Evolutionary conservation across 2,329 filamentous ascomycete species (phyloP), one percentile per base, ranked within the genome.

Genomic region (Calonectria multiphialidica): DNA sequence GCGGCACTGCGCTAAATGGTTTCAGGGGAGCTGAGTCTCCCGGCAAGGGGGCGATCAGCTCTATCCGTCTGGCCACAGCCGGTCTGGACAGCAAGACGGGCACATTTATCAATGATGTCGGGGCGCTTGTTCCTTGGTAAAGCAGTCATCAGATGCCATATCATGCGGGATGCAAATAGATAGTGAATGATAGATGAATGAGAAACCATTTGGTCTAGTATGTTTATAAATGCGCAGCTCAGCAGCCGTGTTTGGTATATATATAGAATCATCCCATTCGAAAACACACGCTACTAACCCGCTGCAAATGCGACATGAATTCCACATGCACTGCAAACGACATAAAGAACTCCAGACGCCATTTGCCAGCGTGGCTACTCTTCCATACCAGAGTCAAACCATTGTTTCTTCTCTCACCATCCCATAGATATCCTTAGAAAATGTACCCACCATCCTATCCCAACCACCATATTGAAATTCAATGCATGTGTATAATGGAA

Each of bases 221-320:
- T 72, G 71, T 72, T 65, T 42, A 62, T 69, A 75, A 68, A 72
- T 53, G 49, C 23, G 64, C 47, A 67, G 64, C 64, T 63, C 47
- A 50, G 64, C 53, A 66, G 44, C 63, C 65, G 63, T 67, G 40
- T 68, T 64, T 72, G 59, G 70, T 72, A 65, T 72, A 68, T 72
- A 68, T 72, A 65, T 79, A 72, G 73, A 59, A 75, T 66, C 55
- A 72, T 65, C 71, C 49, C 68, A 71, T 76, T 73, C 62, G 70
- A 71, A 53, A 61, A 61, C 75, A 64, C 42, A 25, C 25, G 57
- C 45, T 30, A n/a, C 66, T 44, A 63, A 23, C 9, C 69, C 70
- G 71, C 70, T 68, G 61, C 73, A 72, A 66, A 75, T 76, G 57
- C 40, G 59, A 35, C 23, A 70, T 75, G 74, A 72, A 72, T 70